These are phyloP conservation scores for Avena atlantica DNA, from an alignment of 176 grass and related monocot genomes.

Conservation along the genomic window DNA sequence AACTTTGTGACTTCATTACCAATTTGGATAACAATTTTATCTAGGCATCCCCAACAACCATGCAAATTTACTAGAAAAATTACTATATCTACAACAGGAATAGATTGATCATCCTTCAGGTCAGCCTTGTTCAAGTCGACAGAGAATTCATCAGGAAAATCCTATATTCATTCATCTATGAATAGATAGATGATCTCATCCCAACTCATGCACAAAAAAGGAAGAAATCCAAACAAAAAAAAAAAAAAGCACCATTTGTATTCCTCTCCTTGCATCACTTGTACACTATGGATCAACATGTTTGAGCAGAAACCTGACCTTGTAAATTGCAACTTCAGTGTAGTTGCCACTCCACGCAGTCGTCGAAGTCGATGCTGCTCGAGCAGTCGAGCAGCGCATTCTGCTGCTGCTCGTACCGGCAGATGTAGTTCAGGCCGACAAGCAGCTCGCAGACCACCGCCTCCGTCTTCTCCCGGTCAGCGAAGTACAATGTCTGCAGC, in stretches of 20 bases:
- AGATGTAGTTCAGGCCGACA: slow-evolving; percentile 94
- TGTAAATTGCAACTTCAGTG: slow-evolving; percentile 33
- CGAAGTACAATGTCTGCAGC: slow-evolving; percentile 83
- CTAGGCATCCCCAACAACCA: not conserved
- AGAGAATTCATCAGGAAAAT: slow-evolving; percentile 37
- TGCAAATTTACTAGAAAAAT: not conserved
- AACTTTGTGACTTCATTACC: slow-evolving; percentile 16
- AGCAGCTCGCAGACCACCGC: slow-evolving; percentile 83
- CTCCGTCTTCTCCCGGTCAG: slow-evolving; percentile 81
- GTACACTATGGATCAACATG: slow-evolving; percentile 46
- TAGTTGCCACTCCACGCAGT: slow-evolving; percentile 85
- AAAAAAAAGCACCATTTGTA: slow-evolving; percentile 38
- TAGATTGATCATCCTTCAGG: slow-evolving; percentile 3
- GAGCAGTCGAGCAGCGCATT: slow-evolving; percentile 89
- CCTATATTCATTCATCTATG: slow-evolving; percentile 48
- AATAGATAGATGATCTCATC: slow-evolving; percentile 44
- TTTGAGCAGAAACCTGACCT: slow-evolving; percentile 46
- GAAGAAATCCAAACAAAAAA: slow-evolving; percentile 43
- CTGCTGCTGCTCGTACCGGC: slow-evolving; percentile 94
- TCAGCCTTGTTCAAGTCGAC: slow-evolving; percentile 18
- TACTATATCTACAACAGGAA: slow-evolving; percentile 36
- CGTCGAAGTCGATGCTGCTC: slow-evolving; percentile 85
- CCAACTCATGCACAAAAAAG: slow-evolving; percentile 31
- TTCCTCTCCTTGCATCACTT: slow-evolving; percentile 43
- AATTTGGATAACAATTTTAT: not conserved